Evolutionary conservation across 176 grass and related monocot genomes (phyloP), one percentile per base, ranked within the genome.

Genomic region (Canna indica): DNA sequence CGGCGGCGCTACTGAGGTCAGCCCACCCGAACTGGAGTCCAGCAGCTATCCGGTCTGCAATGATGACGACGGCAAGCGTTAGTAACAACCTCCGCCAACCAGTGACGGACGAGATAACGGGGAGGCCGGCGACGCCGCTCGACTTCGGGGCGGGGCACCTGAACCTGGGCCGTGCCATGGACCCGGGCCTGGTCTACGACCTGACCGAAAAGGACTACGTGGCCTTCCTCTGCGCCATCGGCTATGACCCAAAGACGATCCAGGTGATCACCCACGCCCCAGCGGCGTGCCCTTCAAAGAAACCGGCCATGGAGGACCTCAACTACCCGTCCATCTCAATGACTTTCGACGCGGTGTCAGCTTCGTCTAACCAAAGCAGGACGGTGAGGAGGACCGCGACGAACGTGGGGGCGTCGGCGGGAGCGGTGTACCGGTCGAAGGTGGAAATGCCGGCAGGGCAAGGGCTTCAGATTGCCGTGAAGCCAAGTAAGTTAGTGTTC

Each of bases 311-410:
- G 7, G 82, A 84, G 24, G 83, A 96, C 76, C 81, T 96, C 60
- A 96, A 96, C 79, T 96, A 96, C 76, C 93, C 93, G 31, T 97
- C 93, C 5, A 92, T 97, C 73, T 97, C 93, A 11, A 79, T 97
- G 69, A 84, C 78, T 74, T 82, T 97, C 70, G 79, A 82, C 57
- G 80, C 79, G 16, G 72, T 29, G 15, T 61, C 8, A 36, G 29
- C 59, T 3, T 0, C 63, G 20, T 32, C 33, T 17, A 91, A 83
- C 84, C 69, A 72, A 75, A 87, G 76, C 27, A 74, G 45, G 81
- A 97, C 81, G 32, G 88, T 92, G 36, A 10, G 82, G 36, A 81
- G 93, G 48, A 90, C 74, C 13, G 79, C 45, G 29, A 92, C 88
- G 28, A 97, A 97, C 71, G 86, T 90, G 1, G 93, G 88, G 24